Base-by-base conservation (phyloP, 176 grass and related monocot species). In the Oryza australiensis region DNA sequence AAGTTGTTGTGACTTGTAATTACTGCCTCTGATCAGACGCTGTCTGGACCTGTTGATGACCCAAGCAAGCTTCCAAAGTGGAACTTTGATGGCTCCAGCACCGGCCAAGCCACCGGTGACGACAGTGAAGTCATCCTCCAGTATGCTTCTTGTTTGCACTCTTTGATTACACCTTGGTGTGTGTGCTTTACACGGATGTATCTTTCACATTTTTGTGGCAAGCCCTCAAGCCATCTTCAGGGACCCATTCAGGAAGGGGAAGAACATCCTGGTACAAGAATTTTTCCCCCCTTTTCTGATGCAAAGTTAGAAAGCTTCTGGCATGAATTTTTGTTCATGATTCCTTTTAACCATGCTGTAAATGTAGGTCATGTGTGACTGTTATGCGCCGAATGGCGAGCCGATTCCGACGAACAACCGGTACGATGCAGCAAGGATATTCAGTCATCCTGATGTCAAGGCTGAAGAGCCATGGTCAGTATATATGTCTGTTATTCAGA, bases 61-160 rank as follows among this genome's bases (percentile, higher is more conserved):
- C 95, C 92, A 0, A 91, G 84, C 75, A 87, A 98, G 86, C 90
- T 98, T 67, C 95, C 95, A 34, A 98, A 98, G 27, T 98, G 92
- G 92, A 98, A 98, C n/a, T 98, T 91, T 40, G 95, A 98, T 53
- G 95, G 95, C 51, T 98, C 95, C 13, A 98, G 95, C 85, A 98
- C 95, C 7, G 88, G 90, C n/a, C 95, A 98, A 60, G 95, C 95
- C 43, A 81, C 85, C 1, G 92, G 92, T 34, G 64, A 91, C 12
- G 92, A 98, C 64, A 95, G 95, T 64, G 92, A 98, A 74, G 95
- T 98, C 57, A 95, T 93, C 85, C 86, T 98, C 27, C 73, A 85
- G 95, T 98, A 89, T 35, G 62, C 37, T 80, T 46, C 75, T 75
- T 40, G 14, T 26, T 9, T 83, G 53, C 43, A 68, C 37, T 79